These are phyloP conservation scores for Litsea cubeba DNA, from an alignment of 164 flowering plant genomes.

Conservation along the genomic window DNA sequence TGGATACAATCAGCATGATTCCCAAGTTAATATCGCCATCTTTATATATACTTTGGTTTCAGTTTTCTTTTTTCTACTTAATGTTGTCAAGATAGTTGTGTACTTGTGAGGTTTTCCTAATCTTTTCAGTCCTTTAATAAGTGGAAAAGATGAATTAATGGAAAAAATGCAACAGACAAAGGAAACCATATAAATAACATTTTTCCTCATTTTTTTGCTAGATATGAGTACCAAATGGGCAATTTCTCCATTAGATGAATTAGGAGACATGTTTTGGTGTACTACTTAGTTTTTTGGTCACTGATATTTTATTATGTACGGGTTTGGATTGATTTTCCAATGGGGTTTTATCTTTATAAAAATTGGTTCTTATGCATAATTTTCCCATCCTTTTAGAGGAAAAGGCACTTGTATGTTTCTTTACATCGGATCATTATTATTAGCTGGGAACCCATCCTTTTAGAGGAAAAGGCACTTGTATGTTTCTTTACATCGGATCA, in stretches of 20 bases:
- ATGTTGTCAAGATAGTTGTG: neutral
- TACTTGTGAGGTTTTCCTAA: neutral
- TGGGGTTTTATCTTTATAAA: neutral
- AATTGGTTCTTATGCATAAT: neutral
- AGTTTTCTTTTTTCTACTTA: neutral
- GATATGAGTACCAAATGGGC: neutral
- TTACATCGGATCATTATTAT: no score
- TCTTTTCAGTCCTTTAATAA: neutral
- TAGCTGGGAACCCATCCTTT: no score
- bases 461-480: neutral
- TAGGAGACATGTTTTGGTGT: neutral
- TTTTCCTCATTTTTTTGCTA: neutral
- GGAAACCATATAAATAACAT: neutral
- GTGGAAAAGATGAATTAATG: neutral
- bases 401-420: no score
- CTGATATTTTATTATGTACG: neutral
- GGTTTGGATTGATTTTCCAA: neutral
- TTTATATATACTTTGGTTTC: neutral
- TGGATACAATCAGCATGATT: slow-evolving; percentile 98
- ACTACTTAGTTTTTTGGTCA: neutral
- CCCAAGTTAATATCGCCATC: slow-evolving; percentile 59
- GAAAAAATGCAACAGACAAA: no score
- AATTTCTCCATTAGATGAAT: neutral
- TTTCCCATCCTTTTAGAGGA: neutral
- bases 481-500: no score